Conservation (phyloP, 306 rosid species). For the Abrus precatorius region DNA sequence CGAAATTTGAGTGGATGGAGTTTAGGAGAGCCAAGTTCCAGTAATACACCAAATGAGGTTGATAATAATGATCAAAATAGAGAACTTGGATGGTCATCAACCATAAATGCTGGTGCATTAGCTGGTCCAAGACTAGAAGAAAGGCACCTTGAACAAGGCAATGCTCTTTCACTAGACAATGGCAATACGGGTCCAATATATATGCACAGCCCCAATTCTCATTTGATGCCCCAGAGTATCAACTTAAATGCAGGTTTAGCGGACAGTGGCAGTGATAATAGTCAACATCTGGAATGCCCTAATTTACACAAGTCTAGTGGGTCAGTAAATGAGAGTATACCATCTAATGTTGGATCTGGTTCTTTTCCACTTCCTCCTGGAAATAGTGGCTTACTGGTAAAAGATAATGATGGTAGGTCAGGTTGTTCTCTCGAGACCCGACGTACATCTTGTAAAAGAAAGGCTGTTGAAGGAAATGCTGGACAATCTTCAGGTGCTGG, state of each 20-base stretch:
- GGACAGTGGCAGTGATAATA: conserved; percentile 54
- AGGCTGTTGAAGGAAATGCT: conserved; percentile 65
- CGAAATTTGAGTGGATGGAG: conserved; percentile 75
- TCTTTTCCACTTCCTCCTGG: conserved; percentile 63
- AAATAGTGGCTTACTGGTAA: conserved; percentile 56
- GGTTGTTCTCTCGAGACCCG: conserved; percentile 68
- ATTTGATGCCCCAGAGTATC: conserved; percentile 58
- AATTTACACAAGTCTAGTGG: conserved; percentile 63
- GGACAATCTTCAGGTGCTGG: no score
- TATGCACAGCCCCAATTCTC: conserved; percentile 59
- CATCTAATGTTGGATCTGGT: conserved; percentile 57
- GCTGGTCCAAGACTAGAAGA: conserved; percentile 68
- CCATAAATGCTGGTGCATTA: conserved; percentile 55
- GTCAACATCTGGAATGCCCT: conserved; percentile 58
- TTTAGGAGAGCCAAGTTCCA: conserved; percentile 83
- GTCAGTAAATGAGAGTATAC: conserved; percentile 57
- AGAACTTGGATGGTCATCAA: conserved; percentile 73
- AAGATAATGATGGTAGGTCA: conserved; percentile 69
- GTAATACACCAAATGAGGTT: conserved; percentile 62
- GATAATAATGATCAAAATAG: conserved; percentile 62
- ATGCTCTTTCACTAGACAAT: conserved; percentile 61
- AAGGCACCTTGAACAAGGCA: conserved; percentile 58
- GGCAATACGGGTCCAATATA: conserved; percentile 57
- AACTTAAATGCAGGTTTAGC: conserved; percentile 68
- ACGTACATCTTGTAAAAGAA: conserved; percentile 76